These are phyloP conservation scores for Nowakowskiella sp. DNA, from an alignment of 192 early-diverging fungal species.

Conservation along the genomic window DNA sequence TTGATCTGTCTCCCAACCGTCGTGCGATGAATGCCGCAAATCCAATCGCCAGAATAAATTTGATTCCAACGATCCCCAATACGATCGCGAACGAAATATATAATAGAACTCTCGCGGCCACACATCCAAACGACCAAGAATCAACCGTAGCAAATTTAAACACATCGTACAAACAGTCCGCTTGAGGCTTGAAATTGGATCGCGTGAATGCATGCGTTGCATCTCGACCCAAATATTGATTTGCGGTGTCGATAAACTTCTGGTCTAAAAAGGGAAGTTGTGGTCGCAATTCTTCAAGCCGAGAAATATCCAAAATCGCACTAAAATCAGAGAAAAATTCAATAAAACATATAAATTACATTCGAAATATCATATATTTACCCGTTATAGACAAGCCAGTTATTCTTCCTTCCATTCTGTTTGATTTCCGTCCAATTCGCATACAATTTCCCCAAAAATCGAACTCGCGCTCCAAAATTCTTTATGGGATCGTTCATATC, in stretches of 20 bases:
- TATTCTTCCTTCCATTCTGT: too few relatives aligned
- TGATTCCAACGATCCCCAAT: slow-evolving; percentile 28
- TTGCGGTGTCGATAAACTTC: slow-evolving; percentile 10
- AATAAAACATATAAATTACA: neutral
- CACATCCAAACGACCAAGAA: slow-evolving; percentile 68
- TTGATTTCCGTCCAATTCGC: too few relatives aligned
- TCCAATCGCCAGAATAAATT: slow-evolving; percentile 41
- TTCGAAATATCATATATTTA: slow-evolving; percentile 3
- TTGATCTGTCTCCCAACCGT: slow-evolving; percentile 22
- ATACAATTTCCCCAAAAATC: neutral
- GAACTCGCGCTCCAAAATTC: too few relatives aligned
- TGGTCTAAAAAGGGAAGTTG: neutral
- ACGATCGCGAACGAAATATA: slow-evolving; percentile 62
- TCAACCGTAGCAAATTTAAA: slow-evolving; percentile 77
- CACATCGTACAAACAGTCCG: slow-evolving; percentile 67
- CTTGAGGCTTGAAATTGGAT: slow-evolving; percentile 15
- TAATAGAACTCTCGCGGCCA: slow-evolving; percentile 68
- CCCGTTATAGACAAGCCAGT: slow-evolving; percentile 68
- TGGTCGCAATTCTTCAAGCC: slow-evolving; percentile 21
- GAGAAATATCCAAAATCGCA: slow-evolving; percentile 61
- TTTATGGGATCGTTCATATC: too few relatives aligned
- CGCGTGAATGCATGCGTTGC: slow-evolving; percentile 8
- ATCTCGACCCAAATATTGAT: slow-evolving; percentile 46
- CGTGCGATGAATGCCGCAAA: slow-evolving; percentile 36
- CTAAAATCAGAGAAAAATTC: slow-evolving; percentile 3